phyloP scores from a whole-genome alignment of 192 early-diverging fungal species.

The Chytriomyces hyalinus region DNA sequence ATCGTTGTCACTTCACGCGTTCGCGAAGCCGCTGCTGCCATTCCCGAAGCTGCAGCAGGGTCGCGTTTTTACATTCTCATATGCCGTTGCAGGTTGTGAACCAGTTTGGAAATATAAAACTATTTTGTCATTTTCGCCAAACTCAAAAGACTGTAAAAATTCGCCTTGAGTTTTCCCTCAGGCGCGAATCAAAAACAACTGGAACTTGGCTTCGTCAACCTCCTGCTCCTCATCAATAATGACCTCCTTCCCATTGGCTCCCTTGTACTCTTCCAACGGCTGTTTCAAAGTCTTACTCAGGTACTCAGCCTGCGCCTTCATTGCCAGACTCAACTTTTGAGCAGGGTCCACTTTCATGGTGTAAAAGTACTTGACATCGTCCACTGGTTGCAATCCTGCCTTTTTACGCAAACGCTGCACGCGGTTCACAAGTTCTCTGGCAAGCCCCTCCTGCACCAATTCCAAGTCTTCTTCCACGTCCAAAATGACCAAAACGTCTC shows the following conservation, averaged over 20 bases:
- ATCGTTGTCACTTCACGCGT: no score
- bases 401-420: constrained; percentile 96
- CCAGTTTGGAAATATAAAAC: no score
- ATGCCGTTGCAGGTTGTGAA: no score
- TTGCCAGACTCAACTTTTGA: constrained; percentile 69
- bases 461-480: constrained; percentile 81
- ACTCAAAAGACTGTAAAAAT: neutral
- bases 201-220: constrained; percentile 44
- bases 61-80: no score
- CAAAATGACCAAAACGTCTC: constrained; percentile 86
- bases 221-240: constrained; percentile 89
- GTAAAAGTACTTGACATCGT: constrained; percentile 86
- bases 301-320: constrained; percentile 74
- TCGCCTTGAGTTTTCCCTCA: neutral
- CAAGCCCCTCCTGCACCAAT: constrained; percentile 86
- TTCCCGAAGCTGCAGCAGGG: no score
- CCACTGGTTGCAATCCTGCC: constrained; percentile 83
- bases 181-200: constrained; percentile 24
- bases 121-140: neutral
- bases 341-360: constrained; percentile 74
- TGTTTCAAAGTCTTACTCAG: constrained; percentile 77
- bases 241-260: constrained; percentile 41
- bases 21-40: no score
- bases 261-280: constrained; percentile 21
- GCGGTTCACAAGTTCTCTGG: constrained; percentile 96